Evolutionary conservation across 257 asterid species (phyloP).

Genomic region (Pogostemon cablin): DNA sequence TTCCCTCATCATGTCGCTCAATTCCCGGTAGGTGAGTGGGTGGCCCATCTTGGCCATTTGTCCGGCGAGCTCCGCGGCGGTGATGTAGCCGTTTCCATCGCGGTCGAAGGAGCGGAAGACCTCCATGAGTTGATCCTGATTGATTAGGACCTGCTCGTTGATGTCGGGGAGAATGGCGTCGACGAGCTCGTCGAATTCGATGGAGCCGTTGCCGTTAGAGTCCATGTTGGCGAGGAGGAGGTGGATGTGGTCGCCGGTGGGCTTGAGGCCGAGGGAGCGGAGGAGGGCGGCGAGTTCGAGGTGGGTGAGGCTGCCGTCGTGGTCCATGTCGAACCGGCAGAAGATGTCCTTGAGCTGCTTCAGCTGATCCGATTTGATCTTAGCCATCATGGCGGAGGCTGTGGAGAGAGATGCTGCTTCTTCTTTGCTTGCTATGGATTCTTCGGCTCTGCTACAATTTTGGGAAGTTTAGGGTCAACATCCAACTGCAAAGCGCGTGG

Average conservation of each 20-base stretch:
- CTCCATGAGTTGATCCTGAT: constrained; percentile 73
- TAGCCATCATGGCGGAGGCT: constrained; percentile 40
- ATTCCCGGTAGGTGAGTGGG: constrained; percentile 79
- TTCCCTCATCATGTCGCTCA: constrained; percentile 76
- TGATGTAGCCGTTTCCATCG: constrained; percentile 87
- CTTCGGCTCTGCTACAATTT: too few species aligned
- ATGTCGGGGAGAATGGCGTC: constrained; percentile 66
- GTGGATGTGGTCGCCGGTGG: constrained; percentile 78
- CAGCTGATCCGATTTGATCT: constrained; percentile 54
- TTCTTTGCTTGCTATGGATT: too few species aligned
- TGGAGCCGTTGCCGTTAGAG: constrained; percentile 81
- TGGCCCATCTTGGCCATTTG: constrained; percentile 95
- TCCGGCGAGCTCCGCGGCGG: constrained; percentile 85
- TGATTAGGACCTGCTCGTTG: constrained; percentile 57
- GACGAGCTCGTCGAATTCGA: constrained; percentile 80
- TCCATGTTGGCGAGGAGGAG: constrained; percentile 65
- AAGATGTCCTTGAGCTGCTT: constrained; percentile 68
- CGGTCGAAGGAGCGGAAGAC: constrained; percentile 83
- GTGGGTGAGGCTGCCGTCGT: constrained; percentile 90
- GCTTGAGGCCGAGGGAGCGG: constrained; percentile 81
- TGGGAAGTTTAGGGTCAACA: too few species aligned
- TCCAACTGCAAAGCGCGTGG: too few species aligned
- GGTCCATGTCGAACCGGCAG: constrained; percentile 87
- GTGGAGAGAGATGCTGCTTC: background rate
- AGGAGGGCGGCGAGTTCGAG: constrained; percentile 86